Evolutionary conservation across 768 basidiomycete genomes (phyloP).

Genomic region (Cystobasidium ongulense): DNA sequence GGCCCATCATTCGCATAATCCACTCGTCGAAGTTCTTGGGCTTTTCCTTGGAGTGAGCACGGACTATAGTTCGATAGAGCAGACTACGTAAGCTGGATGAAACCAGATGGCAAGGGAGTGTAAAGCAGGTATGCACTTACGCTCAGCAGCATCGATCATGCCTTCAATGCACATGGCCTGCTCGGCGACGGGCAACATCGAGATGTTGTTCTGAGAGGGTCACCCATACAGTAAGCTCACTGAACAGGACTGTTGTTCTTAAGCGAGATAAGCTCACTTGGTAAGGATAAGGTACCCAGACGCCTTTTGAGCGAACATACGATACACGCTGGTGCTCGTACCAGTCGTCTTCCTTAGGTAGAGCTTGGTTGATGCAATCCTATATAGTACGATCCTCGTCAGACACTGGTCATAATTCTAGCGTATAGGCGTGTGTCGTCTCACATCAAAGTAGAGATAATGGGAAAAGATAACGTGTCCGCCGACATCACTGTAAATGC

Average conservation of each 20-base stretch:
- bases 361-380: conserved; percentile 43
- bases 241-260: no score
- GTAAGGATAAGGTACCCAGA: conserved; percentile 47
- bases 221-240: conserved; percentile 15
- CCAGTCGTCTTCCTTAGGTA: conserved; percentile 47
- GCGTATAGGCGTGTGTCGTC: not conserved
- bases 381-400: not conserved
- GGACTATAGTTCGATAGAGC: conserved; percentile 17
- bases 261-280: conserved; percentile 26
- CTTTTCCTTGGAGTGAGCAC: conserved; percentile 42
- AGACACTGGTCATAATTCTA: no score
- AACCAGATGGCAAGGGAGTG: not conserved
- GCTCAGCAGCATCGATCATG: conserved; percentile 45
- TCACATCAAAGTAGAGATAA: conserved; percentile 47
- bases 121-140: conserved; percentile 10
- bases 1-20: conserved; percentile 47
- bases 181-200: conserved; percentile 45
- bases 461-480: conserved; percentile 49
- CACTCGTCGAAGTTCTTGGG: conserved; percentile 47
- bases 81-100: not conserved
- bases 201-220: conserved; percentile 46
- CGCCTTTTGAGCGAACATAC: conserved; percentile 45
- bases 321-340: conserved; percentile 46
- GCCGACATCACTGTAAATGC: not conserved
- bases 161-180: conserved; percentile 47